Evolutionary conservation across 441 rosid species (phyloP).

Genomic region (Aquilaria agallochum): DNA sequence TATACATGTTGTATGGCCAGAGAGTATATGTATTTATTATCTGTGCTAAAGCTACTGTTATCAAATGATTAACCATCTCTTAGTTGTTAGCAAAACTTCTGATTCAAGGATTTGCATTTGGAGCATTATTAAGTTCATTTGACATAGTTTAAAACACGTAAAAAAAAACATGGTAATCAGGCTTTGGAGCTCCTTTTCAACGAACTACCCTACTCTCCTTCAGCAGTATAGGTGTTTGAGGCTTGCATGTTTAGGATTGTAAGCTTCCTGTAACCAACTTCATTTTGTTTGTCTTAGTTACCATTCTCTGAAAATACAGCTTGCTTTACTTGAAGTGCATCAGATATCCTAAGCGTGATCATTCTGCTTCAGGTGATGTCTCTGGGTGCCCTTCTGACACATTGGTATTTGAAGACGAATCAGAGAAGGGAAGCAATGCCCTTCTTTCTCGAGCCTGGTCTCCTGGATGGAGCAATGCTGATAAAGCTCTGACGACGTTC

Average conservation of each 20-base stretch:
- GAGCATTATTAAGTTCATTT: no score
- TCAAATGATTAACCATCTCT: no score
- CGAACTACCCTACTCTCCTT: background rate
- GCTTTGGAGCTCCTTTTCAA: no score
- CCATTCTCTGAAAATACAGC: background rate
- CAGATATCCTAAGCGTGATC: slow-evolving; percentile 8
- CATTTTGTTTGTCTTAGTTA: background rate
- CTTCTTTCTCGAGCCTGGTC: slow-evolving; percentile 98
- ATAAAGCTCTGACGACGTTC: slow-evolving; percentile 85
- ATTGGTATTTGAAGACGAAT: slow-evolving; percentile 86
- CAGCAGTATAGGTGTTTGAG: background rate
- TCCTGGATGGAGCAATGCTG: slow-evolving; percentile 95
- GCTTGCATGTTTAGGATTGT: slow-evolving; percentile 1
- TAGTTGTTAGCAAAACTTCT: no score
- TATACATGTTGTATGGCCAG: no score
- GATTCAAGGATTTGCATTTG: no score
- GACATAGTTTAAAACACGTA: no score
- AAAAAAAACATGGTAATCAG: no score
- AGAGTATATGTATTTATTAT: no score
- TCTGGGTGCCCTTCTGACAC: slow-evolving; percentile 63
- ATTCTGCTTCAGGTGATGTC: slow-evolving; percentile 57
- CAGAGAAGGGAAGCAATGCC: slow-evolving; percentile 94
- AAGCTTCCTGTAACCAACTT: background rate
- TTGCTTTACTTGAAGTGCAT: background rate
- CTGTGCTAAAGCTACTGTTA: no score